Evolutionary conservation across 441 rosid species (phyloP).

Genomic region (Viola pubescens): DNA sequence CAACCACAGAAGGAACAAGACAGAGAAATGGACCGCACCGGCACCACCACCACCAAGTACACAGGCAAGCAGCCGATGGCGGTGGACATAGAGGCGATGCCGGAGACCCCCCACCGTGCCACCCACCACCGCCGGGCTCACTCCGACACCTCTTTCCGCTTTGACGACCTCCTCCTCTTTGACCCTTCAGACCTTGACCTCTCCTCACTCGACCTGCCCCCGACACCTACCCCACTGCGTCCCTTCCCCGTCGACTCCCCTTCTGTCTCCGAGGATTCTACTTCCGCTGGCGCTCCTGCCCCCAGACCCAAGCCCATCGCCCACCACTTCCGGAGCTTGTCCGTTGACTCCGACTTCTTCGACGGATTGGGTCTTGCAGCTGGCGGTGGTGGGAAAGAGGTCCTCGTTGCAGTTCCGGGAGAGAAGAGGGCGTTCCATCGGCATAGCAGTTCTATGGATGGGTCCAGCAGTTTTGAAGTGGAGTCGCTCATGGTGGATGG

Average conservation of each 20-base stretch:
- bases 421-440: constrained; percentile 51
- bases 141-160: constrained; percentile 82
- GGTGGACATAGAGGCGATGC: constrained; percentile 62
- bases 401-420: constrained; percentile 13
- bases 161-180: constrained; percentile 78
- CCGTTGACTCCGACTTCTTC: constrained; percentile 83
- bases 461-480: constrained; percentile 43
- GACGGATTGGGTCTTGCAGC: constrained; percentile 40
- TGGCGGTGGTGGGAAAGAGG: constrained; percentile 21
- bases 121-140: constrained; percentile 82
- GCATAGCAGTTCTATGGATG: constrained; percentile 86
- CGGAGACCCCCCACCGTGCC: constrained; percentile 57
- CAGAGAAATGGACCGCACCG: too few species aligned
- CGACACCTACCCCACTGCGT: constrained; percentile 24
- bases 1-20: too few species aligned
- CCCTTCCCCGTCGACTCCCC: constrained; percentile 46
- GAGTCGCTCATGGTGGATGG: constrained; percentile 52
- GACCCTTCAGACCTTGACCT: constrained; percentile 82
- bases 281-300: constrained; percentile 34
- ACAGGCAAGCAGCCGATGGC: constrained; percentile 31
- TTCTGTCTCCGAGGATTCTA: constrained; percentile 48
- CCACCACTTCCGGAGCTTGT: constrained; percentile 78
- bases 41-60: constrained; percentile 10
- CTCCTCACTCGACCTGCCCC: constrained; percentile 64
- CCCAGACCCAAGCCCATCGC: constrained; percentile 31